phyloP scores from a whole-genome alignment of 139 green algal species.

The Chlamydomonas eustigma region DNA sequence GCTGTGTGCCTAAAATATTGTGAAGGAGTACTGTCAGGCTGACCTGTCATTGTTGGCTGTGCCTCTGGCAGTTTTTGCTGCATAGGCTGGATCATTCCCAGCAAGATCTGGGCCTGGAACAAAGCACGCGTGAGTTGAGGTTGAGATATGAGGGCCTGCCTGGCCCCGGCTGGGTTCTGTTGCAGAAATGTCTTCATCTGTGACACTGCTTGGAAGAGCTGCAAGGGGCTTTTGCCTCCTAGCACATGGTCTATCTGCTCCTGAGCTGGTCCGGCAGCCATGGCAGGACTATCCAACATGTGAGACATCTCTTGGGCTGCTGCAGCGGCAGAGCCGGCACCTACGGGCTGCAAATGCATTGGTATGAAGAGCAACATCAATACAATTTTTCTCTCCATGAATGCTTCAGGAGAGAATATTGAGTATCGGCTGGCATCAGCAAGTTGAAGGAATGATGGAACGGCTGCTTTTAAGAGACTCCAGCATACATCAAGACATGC shows the following conservation, averaged over 20 bases:
- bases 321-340: background rate
- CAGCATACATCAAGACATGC: background rate
- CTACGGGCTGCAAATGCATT: constrained; percentile 6
- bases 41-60: background rate
- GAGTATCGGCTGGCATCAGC: background rate
- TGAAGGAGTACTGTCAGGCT: no score
- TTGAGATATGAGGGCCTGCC: constrained; percentile 74
- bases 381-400: no score
- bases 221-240: constrained; percentile 44
- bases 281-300: constrained; percentile 8
- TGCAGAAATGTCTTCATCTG: constrained; percentile 11
- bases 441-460: no score
- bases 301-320: constrained; percentile 11
- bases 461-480: background rate
- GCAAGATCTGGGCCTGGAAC: constrained; percentile 86
- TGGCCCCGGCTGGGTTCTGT: constrained; percentile 40
- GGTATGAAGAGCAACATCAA: background rate
- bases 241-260: constrained; percentile 12
- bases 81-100: constrained; percentile 57
- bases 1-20: background rate
- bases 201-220: constrained; percentile 64
- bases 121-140: constrained; percentile 85
- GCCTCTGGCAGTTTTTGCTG: constrained; percentile 7
- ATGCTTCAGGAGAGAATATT: background rate
- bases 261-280: constrained; percentile 9